Evolutionary conservation across 139 green algal genomes (phyloP), one percentile per base, ranked within the genome.

Genomic region (Tetraselmis chui): DNA sequence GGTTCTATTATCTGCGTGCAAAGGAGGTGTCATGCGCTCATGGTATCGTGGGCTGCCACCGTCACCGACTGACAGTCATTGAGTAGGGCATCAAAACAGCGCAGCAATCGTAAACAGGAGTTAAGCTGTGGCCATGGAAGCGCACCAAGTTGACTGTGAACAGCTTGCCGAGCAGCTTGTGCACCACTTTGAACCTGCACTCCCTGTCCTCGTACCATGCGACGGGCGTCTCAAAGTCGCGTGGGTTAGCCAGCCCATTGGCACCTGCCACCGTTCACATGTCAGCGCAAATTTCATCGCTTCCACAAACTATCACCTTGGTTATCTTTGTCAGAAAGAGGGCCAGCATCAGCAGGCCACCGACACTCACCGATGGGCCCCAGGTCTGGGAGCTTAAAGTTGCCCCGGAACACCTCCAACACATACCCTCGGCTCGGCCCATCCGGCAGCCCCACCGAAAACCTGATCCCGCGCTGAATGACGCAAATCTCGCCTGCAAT

Each of bases 341-440:
- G 29, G 77, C 23, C 11, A 31, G 1, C 23, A 1, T 75, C 31
- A 29, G 1, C 0, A 25, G 76, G 11, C 1, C 18, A 29, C n/a
- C 32, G 28, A 2, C 23, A 26, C 88, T 31, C 81, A 95, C 93
- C 95, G 28, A 98, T 97, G 2, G 91, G 94, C 1, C 95, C 95
- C 76, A 98, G 89, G 30, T 98, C 94, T 1, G 95, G 95, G 80
- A 98, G 92, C 81, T 83, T 45, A 82, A 98, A 98, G 88, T 97
- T 93, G 5, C 90, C 90, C 1, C 83, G 79, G 85, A 96, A 98
- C 2, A 97, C 84, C 85, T 98, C 95, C 76, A 98, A 89, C 29
- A 98, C 87, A 74, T 98, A 98, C 0, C 95, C 95, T 0, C 94
- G 79, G 1, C 77, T 67, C 30, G 29, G 27, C 28, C 74, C 85